phyloP scores from a whole-genome alignment of 2,329 filamentous ascomycete genomes.

The Leptographium radiaticola region DNA sequence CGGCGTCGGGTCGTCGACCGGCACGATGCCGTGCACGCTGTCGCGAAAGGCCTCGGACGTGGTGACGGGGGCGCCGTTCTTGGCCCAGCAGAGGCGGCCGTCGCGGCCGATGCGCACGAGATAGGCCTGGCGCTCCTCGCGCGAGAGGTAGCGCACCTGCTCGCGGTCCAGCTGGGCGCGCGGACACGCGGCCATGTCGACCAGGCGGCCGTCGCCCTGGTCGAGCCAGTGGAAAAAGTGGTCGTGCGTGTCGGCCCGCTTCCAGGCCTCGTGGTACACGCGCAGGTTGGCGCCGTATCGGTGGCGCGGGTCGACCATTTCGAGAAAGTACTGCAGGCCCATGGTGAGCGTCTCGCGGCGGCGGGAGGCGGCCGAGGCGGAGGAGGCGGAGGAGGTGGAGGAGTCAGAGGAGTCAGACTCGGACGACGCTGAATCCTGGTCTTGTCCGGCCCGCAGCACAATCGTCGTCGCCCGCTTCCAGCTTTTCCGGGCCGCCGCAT shows the following conservation, averaged over 20 bases:
- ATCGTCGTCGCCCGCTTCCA: conserved; percentile 67
- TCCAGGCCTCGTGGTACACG: conserved; percentile 77
- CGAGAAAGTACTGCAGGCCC: conserved; percentile 71
- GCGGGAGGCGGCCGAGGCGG: too few relatives aligned
- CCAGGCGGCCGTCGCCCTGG: conserved; percentile 56
- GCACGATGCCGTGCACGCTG: conserved; percentile 62
- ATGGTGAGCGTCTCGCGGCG: conserved; percentile 62
- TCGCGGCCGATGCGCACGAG: conserved; percentile 62
- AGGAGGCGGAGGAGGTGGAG: not conserved
- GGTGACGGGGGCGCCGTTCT: conserved; percentile 65
- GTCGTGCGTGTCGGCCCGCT: conserved; percentile 59
- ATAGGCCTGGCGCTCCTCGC: conserved; percentile 72
- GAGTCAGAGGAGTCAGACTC: not conserved
- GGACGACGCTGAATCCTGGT: conserved; percentile 14
- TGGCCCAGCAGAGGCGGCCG: conserved; percentile 75
- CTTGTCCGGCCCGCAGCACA: conserved; percentile 54
- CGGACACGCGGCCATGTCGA: conserved; percentile 61
- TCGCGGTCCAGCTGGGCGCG: conserved; percentile 64
- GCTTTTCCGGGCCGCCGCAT: conserved; percentile 40
- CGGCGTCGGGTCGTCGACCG: conserved; percentile 45
- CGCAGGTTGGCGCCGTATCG: conserved; percentile 74
- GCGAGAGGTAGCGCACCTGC: conserved; percentile 69
- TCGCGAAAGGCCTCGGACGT: conserved; percentile 67
- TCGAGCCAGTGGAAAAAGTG: conserved; percentile 96
- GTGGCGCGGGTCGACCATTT: conserved; percentile 81